Conservation (phyloP, 441 rosid species). For the Arabidopsis lyrata region DNA sequence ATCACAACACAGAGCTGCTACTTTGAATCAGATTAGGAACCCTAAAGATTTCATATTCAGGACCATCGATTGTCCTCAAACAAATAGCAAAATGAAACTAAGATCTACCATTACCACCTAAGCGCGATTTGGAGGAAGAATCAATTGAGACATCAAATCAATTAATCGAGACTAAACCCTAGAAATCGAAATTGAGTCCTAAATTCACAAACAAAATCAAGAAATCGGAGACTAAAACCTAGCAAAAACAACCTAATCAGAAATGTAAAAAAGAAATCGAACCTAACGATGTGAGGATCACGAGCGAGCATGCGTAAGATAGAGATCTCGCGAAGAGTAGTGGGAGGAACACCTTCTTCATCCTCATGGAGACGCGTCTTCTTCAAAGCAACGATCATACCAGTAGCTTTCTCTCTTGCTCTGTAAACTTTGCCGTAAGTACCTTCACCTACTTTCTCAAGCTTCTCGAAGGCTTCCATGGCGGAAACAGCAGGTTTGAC, state of each 20-base stretch:
- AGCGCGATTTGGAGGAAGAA: neutral
- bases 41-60: neutral
- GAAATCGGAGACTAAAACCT: neutral
- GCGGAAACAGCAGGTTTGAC: slow-evolving; percentile 51
- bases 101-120: neutral
- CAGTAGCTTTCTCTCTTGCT: slow-evolving; percentile 94
- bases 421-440: slow-evolving; percentile 96
- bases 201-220: neutral
- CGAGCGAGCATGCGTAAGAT: slow-evolving; percentile 98
- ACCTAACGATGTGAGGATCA: slow-evolving; percentile 96
- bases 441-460: slow-evolving; percentile 98
- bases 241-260: neutral
- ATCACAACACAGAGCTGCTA: neutral
- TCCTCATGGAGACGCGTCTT: slow-evolving; percentile 99
- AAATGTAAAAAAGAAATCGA: neutral
- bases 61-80: neutral
- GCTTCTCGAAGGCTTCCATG: slow-evolving; percentile 95
- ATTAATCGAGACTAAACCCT: slow-evolving; percentile 6
- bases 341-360: slow-evolving; percentile 99
- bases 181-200: slow-evolving; percentile 1
- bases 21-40: neutral
- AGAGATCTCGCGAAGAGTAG: slow-evolving; percentile 98
- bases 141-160: neutral
- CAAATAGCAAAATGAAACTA: neutral
- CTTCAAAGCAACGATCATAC: slow-evolving; percentile 90